These are phyloP conservation scores for Phylloporus arenicola DNA, from an alignment of 768 basidiomycete genomes.

Conservation along the genomic window DNA sequence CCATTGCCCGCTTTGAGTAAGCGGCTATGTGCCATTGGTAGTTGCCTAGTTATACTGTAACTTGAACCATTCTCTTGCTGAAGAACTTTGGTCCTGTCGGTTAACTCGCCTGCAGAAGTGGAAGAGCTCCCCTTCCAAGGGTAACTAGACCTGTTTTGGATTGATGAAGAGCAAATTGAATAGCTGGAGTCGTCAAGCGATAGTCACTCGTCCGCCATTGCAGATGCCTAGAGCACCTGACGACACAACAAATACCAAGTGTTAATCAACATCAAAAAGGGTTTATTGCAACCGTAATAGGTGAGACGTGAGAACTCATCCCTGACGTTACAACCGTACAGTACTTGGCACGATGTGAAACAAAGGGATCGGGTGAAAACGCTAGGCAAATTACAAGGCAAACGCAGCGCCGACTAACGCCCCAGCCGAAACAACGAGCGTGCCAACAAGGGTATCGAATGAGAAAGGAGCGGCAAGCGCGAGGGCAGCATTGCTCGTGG, in stretches of 20 bases:
- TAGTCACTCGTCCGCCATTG: too few species aligned
- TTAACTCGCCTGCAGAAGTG: too few species aligned
- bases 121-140: too few species aligned
- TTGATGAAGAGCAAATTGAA: too few species aligned
- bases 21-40: too few species aligned
- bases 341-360: neutral
- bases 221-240: too few species aligned
- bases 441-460: slow-evolving; percentile 13
- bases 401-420: slow-evolving; percentile 23
- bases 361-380: neutral
- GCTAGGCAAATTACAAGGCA: slow-evolving; percentile 12
- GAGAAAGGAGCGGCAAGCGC: slow-evolving; percentile 14
- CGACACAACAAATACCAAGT: neutral
- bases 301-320: neutral
- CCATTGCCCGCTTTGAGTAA: too few species aligned
- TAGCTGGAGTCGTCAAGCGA: too few species aligned
- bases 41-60: too few species aligned
- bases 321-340: neutral
- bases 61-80: too few species aligned
- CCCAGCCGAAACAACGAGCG: slow-evolving; percentile 24
- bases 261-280: neutral
- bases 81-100: too few species aligned
- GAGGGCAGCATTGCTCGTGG: slow-evolving; percentile 9
- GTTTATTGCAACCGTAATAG: neutral
- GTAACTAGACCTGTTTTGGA: too few species aligned